Evolutionary conservation across 164 flowering plant genomes (phyloP), one percentile per base, ranked within the genome.

Genomic region (Chimonanthus salicifolius): DNA sequence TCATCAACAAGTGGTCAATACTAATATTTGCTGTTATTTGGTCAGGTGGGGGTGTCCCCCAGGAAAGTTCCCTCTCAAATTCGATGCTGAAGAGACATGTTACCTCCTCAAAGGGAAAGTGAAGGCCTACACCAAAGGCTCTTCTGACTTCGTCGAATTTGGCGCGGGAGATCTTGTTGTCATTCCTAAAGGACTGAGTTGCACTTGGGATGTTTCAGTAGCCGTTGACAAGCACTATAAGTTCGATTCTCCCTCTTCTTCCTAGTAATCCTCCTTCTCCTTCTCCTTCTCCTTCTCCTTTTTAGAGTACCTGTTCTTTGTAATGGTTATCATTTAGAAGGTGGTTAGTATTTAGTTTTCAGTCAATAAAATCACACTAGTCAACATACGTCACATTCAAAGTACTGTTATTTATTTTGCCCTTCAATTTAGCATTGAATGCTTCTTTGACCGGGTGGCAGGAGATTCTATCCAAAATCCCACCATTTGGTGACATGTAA

Each of bases 21-120:
- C 33, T 20, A 20, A 44, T 45, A 21, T 70, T 49, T 10, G 65
- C 11, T 51, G 62, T 63, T 64, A 47, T 51, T 64, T 49, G 51
- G 5, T 66, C 67, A 93, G 98, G 78, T 94, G 97, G 98, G 98
- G 91, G 13, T 94, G 97, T 71, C 84, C 92, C 4, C 94, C 97
- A 0, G 98, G 97, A 64, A 90, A 83, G 66, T 94, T 85, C 75
- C 92, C 89, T 64, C 82, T 94, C 47, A 94, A 90, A 74, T 94
- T 83, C 65, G 98, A 94, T 60, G 97, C 94, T 11, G 85, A 89
- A 68, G 90, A 91, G 82, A 94, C 90, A 5, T 94, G 98, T 62
- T 94, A 94, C 74, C 62, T 94, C 11, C 64, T 94, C 73, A 89
- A 84, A 78, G 98, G 98, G 20, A 91, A 83, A 78, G 98, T 94